Evolutionary conservation across 352 stramenopile genomes (phyloP), one percentile per base, ranked within the genome.

Genomic region (Pseudoperonospora humuli): DNA sequence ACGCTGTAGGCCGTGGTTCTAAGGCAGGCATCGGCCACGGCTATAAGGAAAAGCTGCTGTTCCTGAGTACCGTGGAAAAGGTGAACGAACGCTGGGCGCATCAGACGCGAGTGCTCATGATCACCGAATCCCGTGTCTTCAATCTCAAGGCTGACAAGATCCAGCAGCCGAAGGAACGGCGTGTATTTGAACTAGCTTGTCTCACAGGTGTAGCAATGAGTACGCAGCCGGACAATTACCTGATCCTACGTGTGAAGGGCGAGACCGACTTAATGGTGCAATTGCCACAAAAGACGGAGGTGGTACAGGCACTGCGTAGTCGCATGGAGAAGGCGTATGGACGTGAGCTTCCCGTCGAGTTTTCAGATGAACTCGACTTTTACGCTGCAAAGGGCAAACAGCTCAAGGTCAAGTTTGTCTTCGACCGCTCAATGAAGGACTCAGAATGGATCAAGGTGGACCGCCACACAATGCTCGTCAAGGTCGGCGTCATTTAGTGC

Each of bases 141-240:
- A 92, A 92, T 56, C 50, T 92, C 43, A 89, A 89, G 66, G 77
- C 75, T 18, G 71, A 86, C 67, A 85, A 86, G 57, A 75, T 88
- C 29, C 70, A 86, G 40, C 74, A 89, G 54, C 80, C 77, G 1
- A 88, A 89, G 61, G 76, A 89, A 49, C 76, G 79, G 29, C 76
- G 80, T 31, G 58, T 74, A 40, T 74, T 92, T 42, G 70, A 84
- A 17, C 51, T 92, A 27, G 51, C 63, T 7, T 57, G 63, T 46
- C 57, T 92, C 32, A 62, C 70, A 15, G 67, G 69, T 24, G 46
- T 92, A 27, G 63, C 75, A 10, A 79, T 92, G 73, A 88, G 75
- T 41, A 75, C 73, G 38, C 65, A 85, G 49, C 73, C 78, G 7
- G 80, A 92, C 55, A 84, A 89, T 60, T 92, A 88, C 50, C 44